Percentiles rank a stretch among this genome's conserved stretches.
These are phyloP conservation scores for Cryptococcus sp. DNA, from an alignment of 1,284 basidiomycete genomes.

Conservation along the genomic window DNA sequence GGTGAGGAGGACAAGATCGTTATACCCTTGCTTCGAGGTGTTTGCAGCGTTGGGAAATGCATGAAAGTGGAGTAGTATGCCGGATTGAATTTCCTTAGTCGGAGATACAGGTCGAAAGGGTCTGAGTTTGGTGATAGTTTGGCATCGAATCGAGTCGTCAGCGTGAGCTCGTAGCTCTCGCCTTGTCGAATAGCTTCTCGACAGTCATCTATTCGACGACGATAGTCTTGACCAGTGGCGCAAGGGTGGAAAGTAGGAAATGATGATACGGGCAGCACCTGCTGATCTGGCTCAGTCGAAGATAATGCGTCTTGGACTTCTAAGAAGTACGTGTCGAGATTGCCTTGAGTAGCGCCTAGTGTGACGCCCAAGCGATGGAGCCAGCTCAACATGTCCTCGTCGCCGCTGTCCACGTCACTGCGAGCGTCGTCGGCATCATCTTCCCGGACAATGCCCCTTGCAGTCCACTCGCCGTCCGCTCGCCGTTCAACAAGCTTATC, in stretches of 20 bases:
- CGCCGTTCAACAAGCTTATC: constrained; percentile 52
- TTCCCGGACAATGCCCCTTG: constrained; percentile 49
- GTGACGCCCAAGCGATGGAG: constrained; percentile 29
- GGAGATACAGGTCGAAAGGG: constrained; percentile 53
- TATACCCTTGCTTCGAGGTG: constrained; percentile 59
- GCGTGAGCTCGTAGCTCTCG: constrained; percentile 94
- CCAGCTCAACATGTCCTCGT: constrained; percentile 36
- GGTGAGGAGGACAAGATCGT: constrained; percentile 77
- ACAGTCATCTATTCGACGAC: constrained; percentile 69
- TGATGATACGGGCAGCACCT: background rate
- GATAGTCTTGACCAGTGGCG: constrained; percentile 60
- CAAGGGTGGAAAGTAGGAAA: constrained; percentile 47
- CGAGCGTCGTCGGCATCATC: constrained; percentile 3
- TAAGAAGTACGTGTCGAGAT: constrained; percentile 27
- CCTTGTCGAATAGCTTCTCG: constrained; percentile 78
- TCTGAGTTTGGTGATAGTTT: constrained; percentile 13
- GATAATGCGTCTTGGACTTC: constrained; percentile 13
- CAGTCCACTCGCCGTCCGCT: constrained; percentile 52
- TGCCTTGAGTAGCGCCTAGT: constrained; percentile 28
- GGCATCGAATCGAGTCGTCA: constrained; percentile 70
- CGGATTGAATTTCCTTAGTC: constrained; percentile 75
- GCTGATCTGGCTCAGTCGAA: background rate
- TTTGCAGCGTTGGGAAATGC: constrained; percentile 58
- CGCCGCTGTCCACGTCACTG: constrained; percentile 4
- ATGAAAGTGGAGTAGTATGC: constrained; percentile 89